Conservation (phyloP, 352 stramenopile genomes). For the Phytophthora sp. region DNA sequence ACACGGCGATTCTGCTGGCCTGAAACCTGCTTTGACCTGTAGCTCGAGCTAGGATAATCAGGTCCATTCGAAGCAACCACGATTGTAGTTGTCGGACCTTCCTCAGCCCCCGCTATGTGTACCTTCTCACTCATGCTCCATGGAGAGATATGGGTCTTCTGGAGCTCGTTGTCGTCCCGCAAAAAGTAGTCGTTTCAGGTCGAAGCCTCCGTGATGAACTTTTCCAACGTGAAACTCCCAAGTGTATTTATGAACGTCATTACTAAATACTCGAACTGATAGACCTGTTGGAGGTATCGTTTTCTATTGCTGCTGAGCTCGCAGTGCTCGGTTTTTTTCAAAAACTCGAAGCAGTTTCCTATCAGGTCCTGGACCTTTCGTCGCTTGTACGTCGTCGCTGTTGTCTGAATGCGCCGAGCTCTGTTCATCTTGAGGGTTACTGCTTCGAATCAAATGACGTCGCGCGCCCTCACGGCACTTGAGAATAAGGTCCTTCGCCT, state of each 20-base stretch:
- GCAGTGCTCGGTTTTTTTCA: not conserved
- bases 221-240: not conserved
- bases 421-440: too few relatives aligned
- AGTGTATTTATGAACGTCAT: not conserved
- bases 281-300: too few relatives aligned
- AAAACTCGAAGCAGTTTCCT: not conserved
- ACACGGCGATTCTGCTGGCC: not conserved
- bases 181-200: too few relatives aligned
- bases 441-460: conserved; percentile 24
- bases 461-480: conserved; percentile 43
- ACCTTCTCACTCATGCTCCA: too few relatives aligned
- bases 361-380: not conserved
- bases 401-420: not conserved
- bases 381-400: not conserved
- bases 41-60: too few relatives aligned
- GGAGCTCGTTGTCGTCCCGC: too few relatives aligned
- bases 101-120: too few relatives aligned
- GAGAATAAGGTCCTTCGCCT: conserved; percentile 62
- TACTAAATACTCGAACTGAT: not conserved
- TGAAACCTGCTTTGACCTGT: too few relatives aligned
- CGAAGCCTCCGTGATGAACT: too few relatives aligned
- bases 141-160: too few relatives aligned
- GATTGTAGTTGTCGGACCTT: too few relatives aligned
- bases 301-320: not conserved
- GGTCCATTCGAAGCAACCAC: too few relatives aligned